These are phyloP conservation scores for Geotrichum europaeum DNA, from an alignment of 1,139 yeast species.

Conservation along the genomic window DNA sequence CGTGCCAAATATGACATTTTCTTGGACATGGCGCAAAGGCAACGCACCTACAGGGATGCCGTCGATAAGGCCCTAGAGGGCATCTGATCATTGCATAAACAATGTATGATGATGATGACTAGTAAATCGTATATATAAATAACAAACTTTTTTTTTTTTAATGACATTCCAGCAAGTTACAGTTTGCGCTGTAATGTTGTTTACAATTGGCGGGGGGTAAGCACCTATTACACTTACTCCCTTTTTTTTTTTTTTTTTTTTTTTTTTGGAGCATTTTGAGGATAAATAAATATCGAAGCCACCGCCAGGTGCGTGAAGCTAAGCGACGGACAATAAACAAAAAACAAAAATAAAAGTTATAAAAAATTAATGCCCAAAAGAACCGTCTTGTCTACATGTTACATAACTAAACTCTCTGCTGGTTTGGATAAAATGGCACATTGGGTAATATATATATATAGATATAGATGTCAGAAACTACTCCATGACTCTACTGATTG, in stretches of 20 bases:
- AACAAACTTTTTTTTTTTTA: neutral
- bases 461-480: conserved; percentile 1
- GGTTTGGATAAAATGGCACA: neutral
- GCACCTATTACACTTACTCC: too few species aligned
- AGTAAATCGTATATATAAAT: neutral
- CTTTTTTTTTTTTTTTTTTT: too few species aligned
- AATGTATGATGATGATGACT: neutral
- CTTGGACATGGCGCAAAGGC: conserved; percentile 79
- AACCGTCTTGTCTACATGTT: too few species aligned
- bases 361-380: too few species aligned
- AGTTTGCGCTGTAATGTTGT: too few species aligned
- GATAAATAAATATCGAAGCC: too few species aligned
- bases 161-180: neutral
- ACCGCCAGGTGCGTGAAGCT: too few species aligned
- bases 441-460: neutral
- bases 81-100: neutral
- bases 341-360: too few species aligned
- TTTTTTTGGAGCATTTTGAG: too few species aligned
- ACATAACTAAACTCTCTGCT: too few species aligned
- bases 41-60: conserved; percentile 63
- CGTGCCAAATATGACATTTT: conserved; percentile 75
- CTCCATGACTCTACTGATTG: conserved; percentile 27
- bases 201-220: too few species aligned
- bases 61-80: conserved; percentile 45
- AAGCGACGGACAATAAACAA: too few species aligned